Base-by-base conservation (phyloP, 2,329 filamentous ascomycete species). In the Chaetoscypha palmicola region DNA sequence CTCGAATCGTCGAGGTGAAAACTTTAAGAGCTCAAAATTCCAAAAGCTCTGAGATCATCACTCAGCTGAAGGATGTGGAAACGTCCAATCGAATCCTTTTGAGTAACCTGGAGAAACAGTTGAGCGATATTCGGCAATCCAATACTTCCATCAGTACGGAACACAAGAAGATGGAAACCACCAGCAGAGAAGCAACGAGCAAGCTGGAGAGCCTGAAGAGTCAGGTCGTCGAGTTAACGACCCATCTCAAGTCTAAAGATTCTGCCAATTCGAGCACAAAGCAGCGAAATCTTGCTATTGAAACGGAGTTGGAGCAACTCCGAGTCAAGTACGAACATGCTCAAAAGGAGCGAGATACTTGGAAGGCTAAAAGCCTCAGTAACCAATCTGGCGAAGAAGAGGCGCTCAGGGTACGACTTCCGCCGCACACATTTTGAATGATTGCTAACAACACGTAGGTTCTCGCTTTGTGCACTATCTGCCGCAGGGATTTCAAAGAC, bases 1-100 rank as follows among this genome's bases (percentile, higher is more conserved):
- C 85, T 34, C 77, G 88, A 39, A 83, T 89, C 46, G 74, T 77
- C 46, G 91, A 97, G 66, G 82, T 94, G 36, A 76, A 86, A 54
- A 77, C 82, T 3, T 69, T 96, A 46, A 81, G 88, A 48, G 74
- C 80, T 49, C 90, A 97, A 63, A 94, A 91, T 60, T 74, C 78
- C 37, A 94, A 94, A 66, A 94, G 86, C 45, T 89, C 88, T 0
- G 92, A 97, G 62, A 94, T 97, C 47, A 90, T 98, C 32, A 77
- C 88, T 1, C 86, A 94, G 54, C 71, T 97, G 43, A 98, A 98
- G 69, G 91, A 97, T 43, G 77, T 87, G 1, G 92, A 97, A 62
- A 73, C 80, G 4, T 78, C 86, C 41, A 86, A 83, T 52, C 77
- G 87, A 38, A 79, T 80, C 12, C 66, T 96, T 21, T 71, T 92